phyloP scores from a whole-genome alignment of 2,329 filamentous ascomycete species.

The Aspergillus thermomutatus region DNA sequence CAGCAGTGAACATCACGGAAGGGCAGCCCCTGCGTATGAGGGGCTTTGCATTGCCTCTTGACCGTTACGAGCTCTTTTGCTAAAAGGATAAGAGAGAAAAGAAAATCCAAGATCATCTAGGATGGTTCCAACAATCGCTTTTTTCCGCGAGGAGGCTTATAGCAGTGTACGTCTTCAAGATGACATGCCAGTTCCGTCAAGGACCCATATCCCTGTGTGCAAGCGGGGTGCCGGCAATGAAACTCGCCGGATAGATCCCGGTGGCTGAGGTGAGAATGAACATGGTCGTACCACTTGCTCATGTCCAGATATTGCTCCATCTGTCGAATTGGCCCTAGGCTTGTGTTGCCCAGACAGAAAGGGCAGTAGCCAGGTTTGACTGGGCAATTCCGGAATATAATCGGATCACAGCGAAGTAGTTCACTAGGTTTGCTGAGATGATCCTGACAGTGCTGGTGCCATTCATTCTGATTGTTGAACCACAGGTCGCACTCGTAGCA shows the following conservation, averaged over 20 bases:
- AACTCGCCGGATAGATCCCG: neutral
- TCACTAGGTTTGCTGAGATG: conserved; percentile 7
- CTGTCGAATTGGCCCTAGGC: neutral
- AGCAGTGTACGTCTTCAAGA: conserved; percentile 4
- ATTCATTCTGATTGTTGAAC: conserved; percentile 8
- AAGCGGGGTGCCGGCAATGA: conserved; percentile 4
- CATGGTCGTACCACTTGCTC: no score
- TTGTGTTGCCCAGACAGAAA: conserved; percentile 8
- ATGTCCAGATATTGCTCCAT: no score
- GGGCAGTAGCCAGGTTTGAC: conserved; percentile 10
- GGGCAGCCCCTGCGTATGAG: no score
- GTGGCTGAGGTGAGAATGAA: no score
- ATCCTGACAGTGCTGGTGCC: conserved; percentile 5
- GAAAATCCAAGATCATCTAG: no score
- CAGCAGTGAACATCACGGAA: no score
- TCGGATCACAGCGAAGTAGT: conserved; percentile 11
- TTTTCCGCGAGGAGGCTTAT: neutral
- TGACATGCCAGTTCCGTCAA: neutral
- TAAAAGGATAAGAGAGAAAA: no score
- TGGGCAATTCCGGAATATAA: conserved; percentile 10
- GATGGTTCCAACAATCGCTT: neutral
- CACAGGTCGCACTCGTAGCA: conserved; percentile 9
- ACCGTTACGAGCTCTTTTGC: no score
- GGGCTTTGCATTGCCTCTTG: no score
- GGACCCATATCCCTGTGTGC: neutral